Percentiles rank a stretch among this genome's conserved stretches.
Conservation (phyloP, 2,329 filamentous ascomycete species). For the Cladophialophora carrionii region DNA sequence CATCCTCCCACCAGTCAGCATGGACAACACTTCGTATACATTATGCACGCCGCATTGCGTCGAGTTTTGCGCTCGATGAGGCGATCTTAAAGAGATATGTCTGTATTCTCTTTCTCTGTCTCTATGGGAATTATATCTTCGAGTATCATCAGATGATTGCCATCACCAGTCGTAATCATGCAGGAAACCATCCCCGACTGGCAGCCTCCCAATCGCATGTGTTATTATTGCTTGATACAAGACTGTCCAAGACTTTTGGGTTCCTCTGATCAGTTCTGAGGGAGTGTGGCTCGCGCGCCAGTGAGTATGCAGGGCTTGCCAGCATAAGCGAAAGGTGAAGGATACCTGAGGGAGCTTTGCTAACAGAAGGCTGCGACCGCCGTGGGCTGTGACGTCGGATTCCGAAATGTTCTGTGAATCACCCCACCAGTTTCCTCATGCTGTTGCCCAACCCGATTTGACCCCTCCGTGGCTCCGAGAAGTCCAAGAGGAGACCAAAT, state of each 20-base stretch:
- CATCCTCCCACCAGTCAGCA: conserved; percentile 14
- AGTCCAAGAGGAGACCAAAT: conserved; percentile 5
- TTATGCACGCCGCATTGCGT: background rate
- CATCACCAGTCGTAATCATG: background rate
- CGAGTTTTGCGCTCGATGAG: background rate
- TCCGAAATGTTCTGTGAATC: conserved; percentile 9
- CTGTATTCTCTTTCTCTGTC: background rate
- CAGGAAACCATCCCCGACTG: background rate
- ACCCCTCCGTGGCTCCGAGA: conserved; percentile 18
- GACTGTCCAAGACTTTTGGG: background rate
- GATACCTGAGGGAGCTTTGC: conserved; percentile 10
- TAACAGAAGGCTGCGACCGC: conserved; percentile 7
- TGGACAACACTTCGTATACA: background rate
- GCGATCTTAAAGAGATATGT: background rate
- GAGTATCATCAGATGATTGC: background rate
- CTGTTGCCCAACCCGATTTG: conserved; percentile 18
- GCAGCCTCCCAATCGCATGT: background rate
- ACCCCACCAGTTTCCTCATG: conserved; percentile 19
- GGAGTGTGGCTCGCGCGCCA: background rate
- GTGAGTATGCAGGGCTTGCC: conserved; percentile 6
- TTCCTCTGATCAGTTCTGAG: background rate
- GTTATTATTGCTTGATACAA: background rate
- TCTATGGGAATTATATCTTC: background rate
- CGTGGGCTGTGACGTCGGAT: conserved; percentile 18
- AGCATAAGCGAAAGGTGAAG: conserved; percentile 12